These are phyloP conservation scores for Debaryomyces subglobosus DNA, from an alignment of 1,139 yeast genomes.

Conservation along the genomic window DNA sequence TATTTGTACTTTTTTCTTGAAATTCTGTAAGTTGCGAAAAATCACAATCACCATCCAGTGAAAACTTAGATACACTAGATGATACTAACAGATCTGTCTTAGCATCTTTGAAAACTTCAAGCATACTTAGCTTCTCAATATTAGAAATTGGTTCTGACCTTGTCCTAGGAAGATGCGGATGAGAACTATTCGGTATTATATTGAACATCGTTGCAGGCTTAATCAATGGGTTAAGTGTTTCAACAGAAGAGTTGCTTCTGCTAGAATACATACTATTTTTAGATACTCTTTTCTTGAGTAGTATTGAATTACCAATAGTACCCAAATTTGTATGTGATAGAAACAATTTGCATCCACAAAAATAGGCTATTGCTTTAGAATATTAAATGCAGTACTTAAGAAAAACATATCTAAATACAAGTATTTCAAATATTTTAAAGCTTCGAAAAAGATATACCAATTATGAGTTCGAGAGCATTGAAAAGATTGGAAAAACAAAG, in stretches of 20 bases:
- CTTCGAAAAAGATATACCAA: neutral
- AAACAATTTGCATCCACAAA: constrained; percentile 15
- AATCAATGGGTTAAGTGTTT: neutral
- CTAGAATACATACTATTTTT: neutral
- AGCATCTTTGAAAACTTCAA: neutral
- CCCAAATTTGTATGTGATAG: neutral
- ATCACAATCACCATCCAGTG: neutral
- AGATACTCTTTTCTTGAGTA: neutral
- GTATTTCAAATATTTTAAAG: neutral
- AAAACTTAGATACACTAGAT: neutral
- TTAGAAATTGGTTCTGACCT: neutral
- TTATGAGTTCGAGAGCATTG: constrained; percentile 72
- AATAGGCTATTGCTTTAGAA: neutral
- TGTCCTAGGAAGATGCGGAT: neutral
- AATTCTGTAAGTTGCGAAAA: constrained; percentile 3
- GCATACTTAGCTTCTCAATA: neutral
- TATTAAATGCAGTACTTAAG: neutral
- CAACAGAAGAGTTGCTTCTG: neutral
- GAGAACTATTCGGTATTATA: neutral
- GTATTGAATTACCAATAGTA: neutral
- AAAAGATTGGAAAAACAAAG: constrained; percentile 52
- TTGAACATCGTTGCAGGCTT: neutral
- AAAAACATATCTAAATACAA: neutral
- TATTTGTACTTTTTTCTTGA: neutral
- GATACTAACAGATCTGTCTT: neutral